Base-by-base conservation (phyloP, 495 filamentous ascomycete species). In the Pyrenula aspistea region DNA sequence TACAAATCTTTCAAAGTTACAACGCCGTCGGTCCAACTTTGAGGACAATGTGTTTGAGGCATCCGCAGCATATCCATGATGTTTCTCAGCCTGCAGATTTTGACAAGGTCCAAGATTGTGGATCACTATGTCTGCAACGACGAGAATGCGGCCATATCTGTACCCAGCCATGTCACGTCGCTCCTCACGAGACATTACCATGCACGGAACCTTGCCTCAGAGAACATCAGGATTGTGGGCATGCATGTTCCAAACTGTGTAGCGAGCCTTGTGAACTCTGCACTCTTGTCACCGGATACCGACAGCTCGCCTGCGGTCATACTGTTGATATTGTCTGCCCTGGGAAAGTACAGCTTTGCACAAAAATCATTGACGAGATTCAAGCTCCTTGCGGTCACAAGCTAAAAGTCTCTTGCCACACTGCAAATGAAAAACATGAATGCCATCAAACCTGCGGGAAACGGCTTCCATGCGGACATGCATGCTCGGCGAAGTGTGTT, bases 31-130 rank as follows among this genome's bases (percentile, higher is more conserved):
- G 86, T 0, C 58, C 62, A 10, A 61, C 31, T 10, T 61, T 92
- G 20, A 73, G 77, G 11, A 71, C 92, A 0, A 69, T 71, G 52
- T 94, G 89, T 66, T 77, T 85, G 2, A 77, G 86, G 0, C 89
- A 94, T 64, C 80, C 77, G 12, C 70, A 84, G 1, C 79, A 69
- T 2, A 59, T 68, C 0, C 82, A 91, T 25, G 42, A 63, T 2
- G 79, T 85, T 12, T 75, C 76, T 2, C 64, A 68, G 2, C 80
- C 87, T 0, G 80, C 84, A 1, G 75, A 91, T 61, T 91, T 93
- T 20, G 19, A 52, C 50, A 20, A 52, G 22, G 19, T 52, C 19
- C 50, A 52, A 19, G 50, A 52, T 20, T 52, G 50, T 52, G 22
- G 8, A 20, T 21, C 22, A 10, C 50, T 21, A 8, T 52, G 50